A percentile compares a stretch with the other conserved stretches of the same genome.
Conservation (phyloP, 257 asterid species). For the Knoxia roxburghii region DNA sequence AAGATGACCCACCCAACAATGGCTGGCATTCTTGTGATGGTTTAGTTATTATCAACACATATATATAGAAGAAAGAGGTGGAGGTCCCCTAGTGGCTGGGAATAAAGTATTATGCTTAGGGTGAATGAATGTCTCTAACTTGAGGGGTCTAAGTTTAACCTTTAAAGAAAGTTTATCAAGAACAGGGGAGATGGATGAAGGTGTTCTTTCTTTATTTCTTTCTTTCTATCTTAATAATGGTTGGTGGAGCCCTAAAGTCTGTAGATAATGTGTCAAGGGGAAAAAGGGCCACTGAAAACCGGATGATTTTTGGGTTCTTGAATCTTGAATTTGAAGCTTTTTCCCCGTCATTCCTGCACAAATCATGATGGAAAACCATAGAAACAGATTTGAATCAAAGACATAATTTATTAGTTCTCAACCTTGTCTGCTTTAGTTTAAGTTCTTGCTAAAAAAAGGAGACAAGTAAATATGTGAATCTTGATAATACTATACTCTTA, state of each 20-base stretch:
- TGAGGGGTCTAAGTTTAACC: no score
- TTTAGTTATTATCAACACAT: background rate
- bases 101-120: background rate
- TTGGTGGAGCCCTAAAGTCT: constrained; percentile 12
- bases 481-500: no score
- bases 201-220: constrained; percentile 2
- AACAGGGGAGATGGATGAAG: background rate
- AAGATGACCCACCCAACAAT: constrained; percentile 12
- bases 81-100: background rate
- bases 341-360: no score
- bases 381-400: no score
- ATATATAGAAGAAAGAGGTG: background rate
- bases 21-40: constrained; percentile 1
- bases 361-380: no score
- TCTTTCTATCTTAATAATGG: no score
- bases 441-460: no score
- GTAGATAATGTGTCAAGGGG: background rate
- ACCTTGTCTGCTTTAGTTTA: no score
- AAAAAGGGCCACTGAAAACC: no score
- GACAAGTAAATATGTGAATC: no score
- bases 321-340: no score
- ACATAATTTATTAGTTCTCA: no score
- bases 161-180: constrained; percentile 5
- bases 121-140: background rate
- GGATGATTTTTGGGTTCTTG: background rate